Evolutionary conservation across 2,329 filamentous ascomycete genomes (phyloP), one percentile per base, ranked within the genome.

Genomic region (Calonectria hongkongensis): DNA sequence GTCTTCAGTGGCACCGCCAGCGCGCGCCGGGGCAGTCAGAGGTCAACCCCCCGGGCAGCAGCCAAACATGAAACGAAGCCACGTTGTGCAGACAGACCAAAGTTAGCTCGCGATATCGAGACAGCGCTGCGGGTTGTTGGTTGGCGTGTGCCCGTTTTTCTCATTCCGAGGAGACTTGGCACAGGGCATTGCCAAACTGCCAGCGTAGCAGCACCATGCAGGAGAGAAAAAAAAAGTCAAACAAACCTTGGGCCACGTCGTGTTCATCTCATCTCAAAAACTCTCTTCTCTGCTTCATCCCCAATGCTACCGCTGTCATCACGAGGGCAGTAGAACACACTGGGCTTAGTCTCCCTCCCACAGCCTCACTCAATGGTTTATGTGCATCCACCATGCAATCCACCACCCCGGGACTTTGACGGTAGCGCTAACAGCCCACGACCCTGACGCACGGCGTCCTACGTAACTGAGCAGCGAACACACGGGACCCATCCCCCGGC

Each of bases 291-390:
- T n/a, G 8, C 4, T 58, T 9, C 27, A 33, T 27, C 58, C 8
- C 45, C 36, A 9, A 36, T 36, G 33, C 60, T n/a, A 60, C 43
- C 43, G 30, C 36, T 28, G 39, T 48, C 48, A 60, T 45, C 25
- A 39, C 58, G 18, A 48, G 33, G 56, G 30, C 33, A 50, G 50
- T 60, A 66, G 21, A 45, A 27, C 50, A 25, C 12, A 48, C 68
- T 28, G 10, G 60, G 43, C 21, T 25, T 67, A 71, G 69, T 51
- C 41, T 63, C 62, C 33, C 48, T 50, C 51, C 67, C 78, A 79
- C 78, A 79, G 78, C 78, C 78, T 79, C 77, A 66, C 65, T 76
- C 68, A 71, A 68, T 68, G 67, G 73, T 66, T 76, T 71, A 78
- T 54, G 27, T 27, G 27, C 27, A 30, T n/a, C 50, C 50, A 33